Percentiles rank a stretch among this genome's conserved stretches.
These are phyloP conservation scores for Carex kokanica DNA, from an alignment of 176 grass and related monocot genomes.

Conservation along the genomic window DNA sequence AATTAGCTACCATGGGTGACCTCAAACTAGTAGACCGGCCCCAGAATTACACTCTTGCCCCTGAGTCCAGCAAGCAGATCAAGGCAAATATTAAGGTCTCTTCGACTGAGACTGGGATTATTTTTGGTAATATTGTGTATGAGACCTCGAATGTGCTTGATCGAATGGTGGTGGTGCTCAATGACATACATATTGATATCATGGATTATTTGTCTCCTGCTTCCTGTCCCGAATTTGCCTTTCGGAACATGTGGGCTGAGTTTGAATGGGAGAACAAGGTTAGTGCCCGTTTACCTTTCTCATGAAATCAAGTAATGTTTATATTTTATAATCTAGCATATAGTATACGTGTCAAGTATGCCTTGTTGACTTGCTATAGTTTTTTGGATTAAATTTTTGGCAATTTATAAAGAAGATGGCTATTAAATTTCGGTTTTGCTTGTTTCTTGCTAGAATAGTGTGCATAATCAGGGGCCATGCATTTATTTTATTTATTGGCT, in stretches of 20 bases:
- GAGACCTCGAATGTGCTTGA: constrained; percentile 62
- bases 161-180: constrained; percentile 53
- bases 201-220: constrained; percentile 73
- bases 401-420: neutral
- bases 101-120: constrained; percentile 63
- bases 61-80: constrained; percentile 65
- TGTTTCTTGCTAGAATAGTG: neutral
- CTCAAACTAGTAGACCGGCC: constrained; percentile 61
- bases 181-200: constrained; percentile 67
- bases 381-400: neutral
- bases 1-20: constrained; percentile 60
- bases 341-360: neutral
- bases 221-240: constrained; percentile 38
- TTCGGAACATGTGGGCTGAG: constrained; percentile 48
- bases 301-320: neutral
- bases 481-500: neutral
- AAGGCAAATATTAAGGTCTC: constrained; percentile 63
- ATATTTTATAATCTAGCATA: neutral
- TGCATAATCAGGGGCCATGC: neutral
- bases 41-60: constrained; percentile 53
- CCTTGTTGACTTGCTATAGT: neutral
- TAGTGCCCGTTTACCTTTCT: neutral
- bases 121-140: constrained; percentile 64
- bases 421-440: neutral
- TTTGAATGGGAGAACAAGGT: constrained; percentile 52